phyloP scores from a whole-genome alignment of 2,329 filamentous ascomycete genomes.

The Beauveria brongniartii region DNA sequence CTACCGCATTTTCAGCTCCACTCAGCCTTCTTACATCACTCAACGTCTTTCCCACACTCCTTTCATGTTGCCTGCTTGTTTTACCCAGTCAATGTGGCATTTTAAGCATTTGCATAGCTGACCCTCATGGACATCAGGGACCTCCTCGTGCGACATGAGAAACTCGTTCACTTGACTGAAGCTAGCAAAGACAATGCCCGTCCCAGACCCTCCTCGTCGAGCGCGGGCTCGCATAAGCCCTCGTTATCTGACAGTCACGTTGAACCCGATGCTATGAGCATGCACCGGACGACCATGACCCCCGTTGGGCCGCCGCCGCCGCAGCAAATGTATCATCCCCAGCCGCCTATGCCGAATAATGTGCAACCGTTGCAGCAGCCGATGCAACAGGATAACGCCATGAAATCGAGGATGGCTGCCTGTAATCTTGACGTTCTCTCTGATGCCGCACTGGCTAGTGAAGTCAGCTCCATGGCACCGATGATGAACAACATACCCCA shows the following conservation, averaged over 20 bases:
- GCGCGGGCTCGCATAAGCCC: constrained; percentile 33
- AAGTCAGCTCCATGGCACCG: constrained; percentile 43
- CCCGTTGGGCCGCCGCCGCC: constrained; percentile 18
- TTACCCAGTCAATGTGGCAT: neutral
- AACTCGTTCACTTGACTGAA: constrained; percentile 56
- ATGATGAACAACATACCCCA: constrained; percentile 40
- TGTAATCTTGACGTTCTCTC: constrained; percentile 53
- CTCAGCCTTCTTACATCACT: constrained; percentile 10
- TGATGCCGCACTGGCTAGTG: constrained; percentile 51
- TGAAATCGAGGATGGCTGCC: constrained; percentile 36
- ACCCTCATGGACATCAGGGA: constrained; percentile 58
- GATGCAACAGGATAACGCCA: constrained; percentile 37
- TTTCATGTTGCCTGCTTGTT: neutral
- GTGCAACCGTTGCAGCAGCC: constrained; percentile 28
- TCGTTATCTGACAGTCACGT: constrained; percentile 40
- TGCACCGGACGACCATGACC: constrained; percentile 28
- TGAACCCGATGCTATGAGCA: constrained; percentile 37
- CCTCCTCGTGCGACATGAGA: constrained; percentile 55
- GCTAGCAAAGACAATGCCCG: constrained; percentile 45
- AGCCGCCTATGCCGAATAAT: constrained; percentile 10
- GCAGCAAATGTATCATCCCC: constrained; percentile 20
- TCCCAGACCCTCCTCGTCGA: constrained; percentile 44
- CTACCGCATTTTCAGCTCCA: constrained; percentile 6
- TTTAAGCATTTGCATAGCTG: constrained; percentile 17
- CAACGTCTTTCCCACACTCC: neutral